Evolutionary conservation across 495 filamentous ascomycete species (phyloP).

Genomic region (Aspergillus wentii): DNA sequence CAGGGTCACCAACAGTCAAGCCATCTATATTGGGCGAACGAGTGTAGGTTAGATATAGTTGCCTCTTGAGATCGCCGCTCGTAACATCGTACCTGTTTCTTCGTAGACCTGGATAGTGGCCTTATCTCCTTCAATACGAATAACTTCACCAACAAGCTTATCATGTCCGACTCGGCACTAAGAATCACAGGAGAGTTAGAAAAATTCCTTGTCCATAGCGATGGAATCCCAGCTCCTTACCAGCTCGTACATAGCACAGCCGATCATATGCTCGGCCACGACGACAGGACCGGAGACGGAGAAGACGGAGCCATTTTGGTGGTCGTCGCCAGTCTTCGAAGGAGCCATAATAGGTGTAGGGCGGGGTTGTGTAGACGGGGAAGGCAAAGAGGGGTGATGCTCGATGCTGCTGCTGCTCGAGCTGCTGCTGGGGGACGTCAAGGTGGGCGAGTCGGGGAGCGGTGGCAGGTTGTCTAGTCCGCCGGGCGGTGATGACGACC

Average conservation of each 20-base stretch:
- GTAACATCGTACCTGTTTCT: conserved; percentile 78
- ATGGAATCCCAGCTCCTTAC: conserved; percentile 40
- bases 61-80: conserved; percentile 15
- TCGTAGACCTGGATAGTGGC: conserved; percentile 98
- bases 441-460: conserved; percentile 48
- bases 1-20: conserved; percentile 93
- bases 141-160: conserved; percentile 90
- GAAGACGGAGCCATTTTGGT: conserved; percentile 53
- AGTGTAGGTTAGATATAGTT: conserved; percentile 7
- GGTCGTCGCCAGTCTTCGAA: conserved; percentile 47
- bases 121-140: conserved; percentile 92
- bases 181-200: conserved; percentile 5
- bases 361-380: conserved; percentile 25
- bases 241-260: conserved; percentile 99
- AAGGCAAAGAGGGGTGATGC: conserved; percentile 24
- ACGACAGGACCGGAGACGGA: conserved; percentile 75
- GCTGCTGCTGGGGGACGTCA: conserved; percentile 33
- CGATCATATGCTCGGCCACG: conserved; percentile 96
- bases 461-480: conserved; percentile 42
- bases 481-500: conserved; percentile 33
- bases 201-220: conserved; percentile 9
- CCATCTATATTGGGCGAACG: conserved; percentile 63
- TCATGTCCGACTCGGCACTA: conserved; percentile 87
- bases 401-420: conserved; percentile 28
- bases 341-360: conserved; percentile 56